A percentile compares a stretch with the other conserved stretches of the same genome.
phyloP scores from a whole-genome alignment of 2,329 filamentous ascomycete genomes.

The Cladosporium sphaerospermum region DNA sequence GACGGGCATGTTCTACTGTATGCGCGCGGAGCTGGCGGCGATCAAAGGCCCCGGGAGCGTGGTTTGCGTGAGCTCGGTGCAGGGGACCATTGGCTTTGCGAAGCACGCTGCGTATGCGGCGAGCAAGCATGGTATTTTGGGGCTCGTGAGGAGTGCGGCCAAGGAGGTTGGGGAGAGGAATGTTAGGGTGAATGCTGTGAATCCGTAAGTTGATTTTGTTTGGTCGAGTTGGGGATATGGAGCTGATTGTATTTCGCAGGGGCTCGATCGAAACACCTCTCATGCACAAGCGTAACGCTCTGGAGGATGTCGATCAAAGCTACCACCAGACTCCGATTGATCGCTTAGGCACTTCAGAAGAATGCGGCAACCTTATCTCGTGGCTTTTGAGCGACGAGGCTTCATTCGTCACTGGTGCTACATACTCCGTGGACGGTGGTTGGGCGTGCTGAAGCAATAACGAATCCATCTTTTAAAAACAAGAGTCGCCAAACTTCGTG shows the following conservation, averaged over 20 bases:
- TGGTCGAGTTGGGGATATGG: neutral
- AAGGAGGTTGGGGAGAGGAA: constrained; percentile 25
- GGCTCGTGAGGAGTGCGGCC: constrained; percentile 22
- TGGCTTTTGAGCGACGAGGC: constrained; percentile 44
- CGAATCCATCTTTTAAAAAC: neutral
- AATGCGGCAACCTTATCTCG: constrained; percentile 33
- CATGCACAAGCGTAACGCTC: constrained; percentile 26
- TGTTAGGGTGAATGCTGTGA: constrained; percentile 25
- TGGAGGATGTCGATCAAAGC: constrained; percentile 21
- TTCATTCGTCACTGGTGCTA: constrained; percentile 43
- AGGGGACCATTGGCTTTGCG: constrained; percentile 39
- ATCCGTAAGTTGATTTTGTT: constrained; percentile 19
- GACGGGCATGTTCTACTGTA: constrained; percentile 44
- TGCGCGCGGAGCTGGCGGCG: constrained; percentile 44
- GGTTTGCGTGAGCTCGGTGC: constrained; percentile 35
- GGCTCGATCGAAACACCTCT: constrained; percentile 24
- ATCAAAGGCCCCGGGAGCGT: constrained; percentile 49
- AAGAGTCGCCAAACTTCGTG: no score
- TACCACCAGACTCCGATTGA: constrained; percentile 22
- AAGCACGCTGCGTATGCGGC: constrained; percentile 24
- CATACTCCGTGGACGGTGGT: constrained; percentile 44
- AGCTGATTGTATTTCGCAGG: neutral
- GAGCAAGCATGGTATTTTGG: constrained; percentile 25
- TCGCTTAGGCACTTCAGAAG: constrained; percentile 19
- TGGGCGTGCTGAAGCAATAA: constrained; percentile 19